Conservation (phyloP, 306 rosid genomes). For the Sindora glabra region DNA sequence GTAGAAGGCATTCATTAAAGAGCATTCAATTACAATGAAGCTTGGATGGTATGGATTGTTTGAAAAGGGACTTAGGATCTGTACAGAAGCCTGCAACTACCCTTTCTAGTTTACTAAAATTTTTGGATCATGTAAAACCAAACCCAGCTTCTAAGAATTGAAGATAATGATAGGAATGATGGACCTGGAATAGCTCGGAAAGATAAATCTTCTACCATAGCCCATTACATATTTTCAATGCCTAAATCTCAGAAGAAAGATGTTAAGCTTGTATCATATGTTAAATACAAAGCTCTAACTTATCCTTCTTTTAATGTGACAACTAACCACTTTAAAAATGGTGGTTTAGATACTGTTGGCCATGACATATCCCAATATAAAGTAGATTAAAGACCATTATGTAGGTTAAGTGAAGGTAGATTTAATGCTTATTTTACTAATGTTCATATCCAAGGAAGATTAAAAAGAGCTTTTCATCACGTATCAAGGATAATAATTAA, state of each 20-base stretch:
- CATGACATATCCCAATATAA: conserved; percentile 33
- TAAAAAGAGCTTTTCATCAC: conserved; percentile 42
- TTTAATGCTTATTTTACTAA: conserved; percentile 32
- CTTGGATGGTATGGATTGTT: conserved; percentile 52
- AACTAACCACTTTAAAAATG: conserved; percentile 26
- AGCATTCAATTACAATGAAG: too few relatives aligned
- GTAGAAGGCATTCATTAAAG: too few relatives aligned
- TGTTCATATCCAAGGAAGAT: conserved; percentile 45
- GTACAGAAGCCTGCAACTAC: conserved; percentile 67
- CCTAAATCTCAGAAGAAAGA: conserved; percentile 39
- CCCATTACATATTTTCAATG: conserved; percentile 27
- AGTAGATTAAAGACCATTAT: conserved; percentile 33
- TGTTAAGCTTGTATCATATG: conserved; percentile 31
- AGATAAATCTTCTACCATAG: conserved; percentile 35
- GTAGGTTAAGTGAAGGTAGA: conserved; percentile 41
- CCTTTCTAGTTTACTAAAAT: conserved; percentile 92
- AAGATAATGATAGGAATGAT: conserved; percentile 59
- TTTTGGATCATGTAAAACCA: conserved; percentile 85
- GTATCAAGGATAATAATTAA: conserved; percentile 49
- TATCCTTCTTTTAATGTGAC: conserved; percentile 22
- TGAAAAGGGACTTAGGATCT: conserved; percentile 60
- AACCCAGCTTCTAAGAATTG: conserved; percentile 76
- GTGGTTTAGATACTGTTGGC: conserved; percentile 37
- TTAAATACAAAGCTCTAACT: conserved; percentile 36
- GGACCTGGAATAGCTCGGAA: conserved; percentile 47